Base-by-base conservation (phyloP, 306 rosid genomes). In the Quercus suber region DNA sequence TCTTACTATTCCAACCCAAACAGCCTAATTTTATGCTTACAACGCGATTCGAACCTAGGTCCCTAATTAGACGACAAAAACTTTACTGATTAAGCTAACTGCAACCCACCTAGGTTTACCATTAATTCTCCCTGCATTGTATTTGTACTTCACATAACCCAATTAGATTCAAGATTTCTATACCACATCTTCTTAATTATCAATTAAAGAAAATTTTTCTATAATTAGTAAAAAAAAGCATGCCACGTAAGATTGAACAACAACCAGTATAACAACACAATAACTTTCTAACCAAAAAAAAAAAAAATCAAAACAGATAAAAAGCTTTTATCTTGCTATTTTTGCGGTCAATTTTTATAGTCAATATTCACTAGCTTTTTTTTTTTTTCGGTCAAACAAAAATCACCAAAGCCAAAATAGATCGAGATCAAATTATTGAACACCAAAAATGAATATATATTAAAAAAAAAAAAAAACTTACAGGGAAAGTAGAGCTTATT, bases 401-500 rank as follows among this genome's bases (percentile, higher is more conserved):
- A 63, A 63, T 14, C 14, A 63, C 20, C 30, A 68, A 35, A 18
- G 35, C 72, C 20, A 33, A 12, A 33, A 30, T 23, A 63, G 79
- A 85, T 76, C 73, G 68, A 56, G 55, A 73, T 76, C 41, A 81
- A 49, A 78, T 31, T 61, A 27, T 6, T 6, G 14, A 27, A 35
- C 58, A 35, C 41, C 8, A 35, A 35, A 35, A 35, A 28, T 28
- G 3, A 28, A 28, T 28, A 28, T 28, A 28, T 28, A 31, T 0
- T 3, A 35, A 35, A 35, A 35, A 35, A 35, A 35, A 35, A 27
- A 5, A 10, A 23, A 1, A 55, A 80, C 92, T 55, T 85, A 96
- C 99, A 93, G 72, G 99, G 99, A 71, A 96, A 96, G 87, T 87
- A 96, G 64, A 96, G 99, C 85, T 96, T 96, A 71, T 80, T 86